These are phyloP conservation scores for Cladosporium sp. DNA, from an alignment of 2,329 filamentous ascomycete genomes.

Conservation along the genomic window DNA sequence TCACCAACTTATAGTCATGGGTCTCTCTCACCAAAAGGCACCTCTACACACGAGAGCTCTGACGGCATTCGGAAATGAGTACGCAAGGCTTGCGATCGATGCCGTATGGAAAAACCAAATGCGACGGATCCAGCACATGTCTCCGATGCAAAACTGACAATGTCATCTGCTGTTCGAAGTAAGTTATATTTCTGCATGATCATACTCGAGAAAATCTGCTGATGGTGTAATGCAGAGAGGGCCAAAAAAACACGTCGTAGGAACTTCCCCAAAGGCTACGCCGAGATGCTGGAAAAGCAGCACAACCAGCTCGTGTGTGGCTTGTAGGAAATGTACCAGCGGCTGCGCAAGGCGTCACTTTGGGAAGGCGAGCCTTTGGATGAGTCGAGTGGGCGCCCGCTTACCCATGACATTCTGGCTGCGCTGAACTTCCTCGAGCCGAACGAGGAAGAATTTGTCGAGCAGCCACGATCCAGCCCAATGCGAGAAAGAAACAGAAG, in stretches of 20 bases:
- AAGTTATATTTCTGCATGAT: background rate
- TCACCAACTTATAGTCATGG: background rate
- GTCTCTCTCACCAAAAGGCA: background rate
- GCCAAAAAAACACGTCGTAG: constrained; percentile 39
- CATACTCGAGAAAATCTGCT: too few relatives aligned
- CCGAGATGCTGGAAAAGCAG: constrained; percentile 68
- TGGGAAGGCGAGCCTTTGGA: constrained; percentile 59
- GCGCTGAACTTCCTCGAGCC: constrained; percentile 58
- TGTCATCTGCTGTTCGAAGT: constrained; percentile 3
- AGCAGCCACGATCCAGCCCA: too few relatives aligned
- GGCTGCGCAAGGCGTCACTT: constrained; percentile 51
- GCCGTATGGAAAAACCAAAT: constrained; percentile 69
- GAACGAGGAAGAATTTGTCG: constrained; percentile 60
- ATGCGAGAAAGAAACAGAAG: background rate
- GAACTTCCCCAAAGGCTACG: constrained; percentile 65
- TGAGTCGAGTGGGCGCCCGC: constrained; percentile 51
- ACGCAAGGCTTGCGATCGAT: constrained; percentile 66
- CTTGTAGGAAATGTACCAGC: constrained; percentile 60
- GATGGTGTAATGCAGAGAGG: background rate
- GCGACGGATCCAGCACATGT: constrained; percentile 63
- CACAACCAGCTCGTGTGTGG: constrained; percentile 62
- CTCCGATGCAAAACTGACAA: constrained; percentile 30
- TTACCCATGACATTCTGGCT: constrained; percentile 64
- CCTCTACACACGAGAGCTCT: background rate
- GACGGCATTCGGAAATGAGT: constrained; percentile 55